Evolutionary conservation across 768 basidiomycete genomes (phyloP).

Genomic region (Rhodosporidiobolus odoratus): DNA sequence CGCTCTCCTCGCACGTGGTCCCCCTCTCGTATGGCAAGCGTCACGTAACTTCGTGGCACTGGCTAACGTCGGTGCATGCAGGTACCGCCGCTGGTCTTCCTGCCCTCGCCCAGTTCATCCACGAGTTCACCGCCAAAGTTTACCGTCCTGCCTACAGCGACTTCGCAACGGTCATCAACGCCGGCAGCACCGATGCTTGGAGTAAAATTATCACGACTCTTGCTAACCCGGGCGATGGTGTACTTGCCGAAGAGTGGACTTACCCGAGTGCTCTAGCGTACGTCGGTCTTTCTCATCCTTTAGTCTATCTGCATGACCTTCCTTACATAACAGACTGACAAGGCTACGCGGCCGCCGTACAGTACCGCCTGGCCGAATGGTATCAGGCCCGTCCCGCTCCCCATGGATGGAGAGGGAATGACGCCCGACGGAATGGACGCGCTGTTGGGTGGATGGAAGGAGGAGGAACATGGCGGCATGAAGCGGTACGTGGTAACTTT

Average conservation of each 20-base stretch:
- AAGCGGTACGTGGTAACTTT: constrained; percentile 51
- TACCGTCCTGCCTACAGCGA: constrained; percentile 58
- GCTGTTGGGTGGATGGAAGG: constrained; percentile 64
- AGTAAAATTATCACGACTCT: constrained; percentile 58
- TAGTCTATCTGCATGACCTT: background rate
- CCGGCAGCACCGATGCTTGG: constrained; percentile 53
- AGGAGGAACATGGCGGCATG: constrained; percentile 53
- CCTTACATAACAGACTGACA: background rate
- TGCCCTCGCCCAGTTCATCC: constrained; percentile 56
- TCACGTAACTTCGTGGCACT: background rate
- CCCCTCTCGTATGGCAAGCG: too few species aligned
- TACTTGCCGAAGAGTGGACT: constrained; percentile 62
- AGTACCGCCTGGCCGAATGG: constrained; percentile 47
- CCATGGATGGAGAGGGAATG: constrained; percentile 69
- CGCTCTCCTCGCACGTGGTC: too few species aligned
- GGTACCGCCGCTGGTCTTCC: constrained; percentile 56
- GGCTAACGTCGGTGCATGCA: constrained; percentile 13
- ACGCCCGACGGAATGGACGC: constrained; percentile 58
- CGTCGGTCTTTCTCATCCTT: constrained; percentile 26
- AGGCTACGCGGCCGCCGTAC: constrained; percentile 21
- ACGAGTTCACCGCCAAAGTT: constrained; percentile 56
- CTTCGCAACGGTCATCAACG: constrained; percentile 54
- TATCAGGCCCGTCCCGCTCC: constrained; percentile 55
- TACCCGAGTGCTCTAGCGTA: constrained; percentile 59
- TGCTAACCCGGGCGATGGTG: constrained; percentile 58